Conservation (phyloP, 2,329 filamentous ascomycete species). For the Botrytis tulipae region DNA sequence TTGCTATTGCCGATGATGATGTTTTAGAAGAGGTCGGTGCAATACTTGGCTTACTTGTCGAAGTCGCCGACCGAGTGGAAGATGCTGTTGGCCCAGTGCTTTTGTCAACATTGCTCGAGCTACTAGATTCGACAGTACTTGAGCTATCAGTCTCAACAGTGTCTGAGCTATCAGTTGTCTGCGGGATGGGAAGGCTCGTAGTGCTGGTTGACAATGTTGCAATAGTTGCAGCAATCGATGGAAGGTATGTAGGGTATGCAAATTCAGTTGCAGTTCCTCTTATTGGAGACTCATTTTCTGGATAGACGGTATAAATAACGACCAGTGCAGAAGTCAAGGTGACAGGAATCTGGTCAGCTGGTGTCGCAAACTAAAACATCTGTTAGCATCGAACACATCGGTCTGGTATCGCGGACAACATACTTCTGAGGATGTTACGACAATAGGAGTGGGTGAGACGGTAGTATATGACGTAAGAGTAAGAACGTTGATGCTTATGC, state of each 20-base stretch:
- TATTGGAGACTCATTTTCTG: neutral
- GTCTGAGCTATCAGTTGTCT: neutral
- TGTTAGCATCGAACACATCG: neutral
- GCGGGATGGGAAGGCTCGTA: neutral
- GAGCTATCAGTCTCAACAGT: neutral
- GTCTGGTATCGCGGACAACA: neutral
- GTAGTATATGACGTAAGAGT: neutral
- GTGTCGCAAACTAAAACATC: neutral
- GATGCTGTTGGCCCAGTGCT: neutral
- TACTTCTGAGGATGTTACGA: neutral
- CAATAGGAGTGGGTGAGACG: neutral
- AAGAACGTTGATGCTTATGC: neutral
- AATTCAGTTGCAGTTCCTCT: neutral
- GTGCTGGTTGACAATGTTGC: neutral
- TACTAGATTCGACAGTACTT: neutral
- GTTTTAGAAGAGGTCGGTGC: neutral
- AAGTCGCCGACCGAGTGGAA: neutral
- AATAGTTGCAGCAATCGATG: neutral
- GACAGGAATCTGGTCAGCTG: neutral
- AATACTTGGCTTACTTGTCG: neutral
- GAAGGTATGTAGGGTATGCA: neutral
- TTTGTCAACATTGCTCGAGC: neutral
- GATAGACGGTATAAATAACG: constrained; percentile 1
- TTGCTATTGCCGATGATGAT: neutral
- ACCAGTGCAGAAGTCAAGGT: neutral